Base-by-base conservation (phyloP, 805 yeast species). In the Saturnispora ahearnii region DNA sequence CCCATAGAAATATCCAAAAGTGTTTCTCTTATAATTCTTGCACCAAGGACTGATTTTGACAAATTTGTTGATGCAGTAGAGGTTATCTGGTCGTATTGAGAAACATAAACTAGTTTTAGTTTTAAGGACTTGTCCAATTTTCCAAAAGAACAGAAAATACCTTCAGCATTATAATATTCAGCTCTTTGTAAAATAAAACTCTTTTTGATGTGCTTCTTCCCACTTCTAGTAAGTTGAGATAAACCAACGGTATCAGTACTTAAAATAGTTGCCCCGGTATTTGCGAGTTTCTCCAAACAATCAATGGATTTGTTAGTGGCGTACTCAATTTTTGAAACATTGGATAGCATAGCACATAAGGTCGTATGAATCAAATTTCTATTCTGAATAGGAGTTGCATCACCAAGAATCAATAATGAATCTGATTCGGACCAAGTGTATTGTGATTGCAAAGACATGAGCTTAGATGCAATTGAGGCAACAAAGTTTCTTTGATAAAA, bases 21-120 rank as follows among this genome's bases (percentile, higher is more conserved):
- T 13, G 65, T 63, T 57, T 84, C 89, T 15, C 67, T 62, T 1
- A 84, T 67, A 0, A 81, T 65, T 51, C 87, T 68, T 1, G 78
- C 55, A 2, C 78, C 77, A 4, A 75, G 61, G 1, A 70, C 46
- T 0, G 81, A 70, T 48, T 82, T 69, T 7, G 76, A 48, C 3
- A 59, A 51, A 46, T 76, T 80, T 45, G 57, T 59, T 5, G 57
- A 50, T 6, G 44, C 42, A 1, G 64, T 55, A 7, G 59, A 52
- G 5, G 59, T 49, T 2, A 56, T 48, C 15, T 41, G 47, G 3
- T 22, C 24, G 12, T 61, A 45, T 30, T 58, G 59, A 12, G 53
- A 52, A 2, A 74, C 52, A 52, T 74, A 78, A 4, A 76, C 57
- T 12, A 78, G 62, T 46, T 82, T 69, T 45, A 75, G 55, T 0